Base-by-base conservation (phyloP, 805 yeast genomes). In the Jamesozyma gamospora region DNA sequence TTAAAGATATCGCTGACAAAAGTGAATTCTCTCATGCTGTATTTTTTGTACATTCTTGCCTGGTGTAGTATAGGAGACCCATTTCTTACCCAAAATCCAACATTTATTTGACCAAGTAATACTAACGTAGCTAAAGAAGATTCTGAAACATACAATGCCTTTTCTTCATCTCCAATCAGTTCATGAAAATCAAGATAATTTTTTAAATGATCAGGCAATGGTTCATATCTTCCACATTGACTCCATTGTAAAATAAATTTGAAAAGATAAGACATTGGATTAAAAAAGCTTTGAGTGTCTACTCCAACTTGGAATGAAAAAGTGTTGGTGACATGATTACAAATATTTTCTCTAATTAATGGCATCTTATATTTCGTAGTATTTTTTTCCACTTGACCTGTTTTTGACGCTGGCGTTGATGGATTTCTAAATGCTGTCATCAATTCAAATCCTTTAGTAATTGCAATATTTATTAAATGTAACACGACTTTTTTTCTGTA, bases 1-100 rank as follows among this genome's bases (percentile, higher is more conserved):
- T 84, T 64, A 53, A 73, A 82, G 16, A 90, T 56, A 51, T 92
- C 97, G 48, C 94, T 71, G 49, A 77, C 67, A 53, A 71, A 88
- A 0, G 96, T 94, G 44, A 76, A 75, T 46, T 88, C 96, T 40
- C 96, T 67, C 36, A 88, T 69, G 4, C 86, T 82, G 11, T 87
- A 72, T 42, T 75, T 79, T 30, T 82, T 72, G 56, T 90, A 90
- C 41, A 87, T 77, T 48, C 78, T 81, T 46, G 82, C 69, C 54
- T 90, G 97, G 19, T 79, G 77, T 31, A 82, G 70, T 4, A 86
- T 77, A 31, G 88, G 80, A 42, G 75, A 72, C 0, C 98, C 98
- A 60, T 90, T 90, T 52, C 97, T 72, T 0, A 90, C 96, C 97
- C 97, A 90, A 41, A 82, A 72, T 0, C 96, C 96, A 0, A 82